These are phyloP conservation scores for Colletotrichum sp. DNA, from an alignment of 2,329 filamentous ascomycete genomes.

Conservation along the genomic window DNA sequence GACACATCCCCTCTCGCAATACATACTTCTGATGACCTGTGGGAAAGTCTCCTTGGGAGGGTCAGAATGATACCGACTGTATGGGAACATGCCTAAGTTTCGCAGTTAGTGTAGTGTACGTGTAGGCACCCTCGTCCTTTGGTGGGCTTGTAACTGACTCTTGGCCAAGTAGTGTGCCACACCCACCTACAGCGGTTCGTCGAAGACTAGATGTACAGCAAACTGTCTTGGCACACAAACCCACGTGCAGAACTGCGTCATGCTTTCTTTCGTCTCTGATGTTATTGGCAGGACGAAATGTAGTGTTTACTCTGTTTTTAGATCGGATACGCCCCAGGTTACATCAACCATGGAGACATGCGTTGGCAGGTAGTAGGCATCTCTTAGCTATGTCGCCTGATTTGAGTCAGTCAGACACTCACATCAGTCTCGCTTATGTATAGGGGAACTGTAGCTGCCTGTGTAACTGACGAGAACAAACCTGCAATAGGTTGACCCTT, in stretches of 20 bases:
- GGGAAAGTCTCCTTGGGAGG: neutral
- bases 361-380: neutral
- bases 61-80: neutral
- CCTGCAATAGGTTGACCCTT: neutral
- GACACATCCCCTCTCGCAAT: neutral
- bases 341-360: neutral
- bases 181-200: neutral
- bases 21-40: neutral
- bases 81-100: neutral
- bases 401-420: neutral
- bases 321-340: neutral
- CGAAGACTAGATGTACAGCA: neutral
- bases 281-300: neutral
- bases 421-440: neutral
- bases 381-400: neutral
- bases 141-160: neutral
- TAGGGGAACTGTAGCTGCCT: neutral
- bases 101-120: neutral
- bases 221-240: neutral
- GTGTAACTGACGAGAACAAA: neutral
- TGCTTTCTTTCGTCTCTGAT: neutral
- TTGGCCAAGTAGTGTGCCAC: neutral
- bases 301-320: neutral
- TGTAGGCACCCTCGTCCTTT: neutral
- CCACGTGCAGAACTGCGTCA: neutral